Evolutionary conservation across 805 yeast genomes (phyloP), one percentile per base, ranked within the genome.

Genomic region (Teunomyces stri): DNA sequence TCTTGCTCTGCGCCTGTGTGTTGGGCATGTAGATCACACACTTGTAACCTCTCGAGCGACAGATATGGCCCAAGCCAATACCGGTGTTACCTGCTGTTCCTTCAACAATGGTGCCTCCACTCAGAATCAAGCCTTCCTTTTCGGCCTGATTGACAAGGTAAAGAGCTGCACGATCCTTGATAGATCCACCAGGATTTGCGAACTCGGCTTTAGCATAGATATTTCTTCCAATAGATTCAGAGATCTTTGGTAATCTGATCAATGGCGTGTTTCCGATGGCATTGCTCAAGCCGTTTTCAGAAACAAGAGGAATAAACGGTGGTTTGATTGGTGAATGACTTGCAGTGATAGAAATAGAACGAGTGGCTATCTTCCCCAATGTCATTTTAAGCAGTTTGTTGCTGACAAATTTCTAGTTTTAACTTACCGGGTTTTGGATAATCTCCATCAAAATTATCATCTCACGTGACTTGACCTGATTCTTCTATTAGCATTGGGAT

Each of bases 41-140:
- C 47, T 85, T 80, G 74, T 89, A 89, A 27, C 96, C 96, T 56
- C 84, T 80, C 42, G 91, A 79, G 30, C 96, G 74, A 62, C 95
- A 87, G 39, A 84, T 81, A 58, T 78, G 82, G 5, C 96, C 96
- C 47, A 89, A 70, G 1, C 96, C 96, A 55, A 89, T 89, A 13
- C 96, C 97, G n/a, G 97, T 89, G 69, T 89, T 89, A 28, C 97
- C 97, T 3, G 97, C 97, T 10, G 96, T 89, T 6, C 96, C 96
- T 66, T 89, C 97, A 13, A 89, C 91, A 27, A 89, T 80, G 2
- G 96, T 89, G 29, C 94, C 96, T 6, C 95, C 94, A 3, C 89
- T 80, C 48, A 69, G 62, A 47, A 89, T 72, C 46, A 76, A 67
- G 2, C 89, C 89, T 50, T 72, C 73, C 30, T 65, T 61, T 61